A percentile compares a stretch with the other conserved stretches of the same genome.
Conservation (phyloP, 1,284 basidiomycete genomes). For the Xerocomus nothofagi region DNA sequence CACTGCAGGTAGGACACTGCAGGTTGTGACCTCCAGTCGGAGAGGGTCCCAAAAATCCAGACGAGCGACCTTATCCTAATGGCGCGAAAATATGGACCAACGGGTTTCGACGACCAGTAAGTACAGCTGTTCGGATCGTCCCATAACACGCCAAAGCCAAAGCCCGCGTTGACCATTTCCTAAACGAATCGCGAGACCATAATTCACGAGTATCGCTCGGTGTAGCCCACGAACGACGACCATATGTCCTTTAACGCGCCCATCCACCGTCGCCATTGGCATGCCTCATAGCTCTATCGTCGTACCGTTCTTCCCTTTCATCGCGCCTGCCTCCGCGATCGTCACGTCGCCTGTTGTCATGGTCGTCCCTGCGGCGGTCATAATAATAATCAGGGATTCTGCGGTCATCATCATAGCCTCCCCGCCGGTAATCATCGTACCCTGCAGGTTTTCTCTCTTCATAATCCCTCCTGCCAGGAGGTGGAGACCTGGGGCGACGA, state of each 20-base stretch:
- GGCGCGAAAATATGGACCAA: conserved; percentile 37
- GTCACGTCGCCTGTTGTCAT: conserved; percentile 59
- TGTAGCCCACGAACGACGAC: conserved; percentile 42
- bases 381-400: conserved; percentile 73
- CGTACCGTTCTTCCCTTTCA: conserved; percentile 74
- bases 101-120: conserved; percentile 42
- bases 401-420: conserved; percentile 70
- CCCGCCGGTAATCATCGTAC: conserved; percentile 80
- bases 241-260: conserved; percentile 53
- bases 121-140: conserved; percentile 40
- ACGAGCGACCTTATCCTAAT: conserved; percentile 33
- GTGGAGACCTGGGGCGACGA: conserved; percentile 77
- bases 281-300: conserved; percentile 68
- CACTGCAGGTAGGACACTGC: conserved; percentile 9
- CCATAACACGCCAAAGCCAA: conserved; percentile 42
- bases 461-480: conserved; percentile 62
- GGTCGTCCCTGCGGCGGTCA: conserved; percentile 77
- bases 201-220: conserved; percentile 44
- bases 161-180: conserved; percentile 41
- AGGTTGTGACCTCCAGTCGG: conserved; percentile 15
- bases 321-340: conserved; percentile 64
- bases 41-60: conserved; percentile 30
- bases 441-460: conserved; percentile 82
- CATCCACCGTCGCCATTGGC: conserved; percentile 73
- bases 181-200: conserved; percentile 43